A percentile compares a stretch with the other conserved stretches of the same genome.
Evolutionary conservation across 129 eudicot genomes (phyloP).

Genomic region (Gnaphalium uliginosum): DNA sequence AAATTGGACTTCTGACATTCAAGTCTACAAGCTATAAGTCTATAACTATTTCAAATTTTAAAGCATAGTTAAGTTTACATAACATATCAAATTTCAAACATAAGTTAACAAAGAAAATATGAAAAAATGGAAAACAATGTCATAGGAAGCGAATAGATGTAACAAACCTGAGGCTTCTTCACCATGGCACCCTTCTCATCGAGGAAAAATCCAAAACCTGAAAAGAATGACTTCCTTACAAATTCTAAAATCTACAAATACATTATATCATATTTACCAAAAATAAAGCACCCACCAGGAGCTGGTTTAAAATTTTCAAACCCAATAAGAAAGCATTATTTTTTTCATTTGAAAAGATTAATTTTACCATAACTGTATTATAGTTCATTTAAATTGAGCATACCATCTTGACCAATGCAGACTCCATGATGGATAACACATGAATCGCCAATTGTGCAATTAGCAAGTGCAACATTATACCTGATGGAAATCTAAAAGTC

Average conservation of each 20-base stretch:
- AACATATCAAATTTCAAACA: slow-evolving; percentile 1
- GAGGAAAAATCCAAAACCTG: slow-evolving; percentile 87
- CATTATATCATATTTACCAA: neutral
- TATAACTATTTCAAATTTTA: neutral
- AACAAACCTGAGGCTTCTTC: slow-evolving; percentile 87
- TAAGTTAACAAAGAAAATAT: neutral
- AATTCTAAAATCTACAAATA: neutral
- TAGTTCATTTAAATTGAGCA: neutral
- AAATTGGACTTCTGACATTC: neutral
- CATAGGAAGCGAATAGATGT: slow-evolving; percentile 1
- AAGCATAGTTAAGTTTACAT: neutral
- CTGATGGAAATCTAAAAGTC: slow-evolving; percentile 37
- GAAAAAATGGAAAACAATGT: slow-evolving; percentile 8
- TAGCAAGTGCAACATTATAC: slow-evolving; percentile 81
- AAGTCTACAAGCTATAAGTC: neutral
- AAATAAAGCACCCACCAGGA: neutral
- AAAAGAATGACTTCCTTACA: slow-evolving; percentile 15
- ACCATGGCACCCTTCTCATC: slow-evolving; percentile 65
- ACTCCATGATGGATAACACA: slow-evolving; percentile 83
- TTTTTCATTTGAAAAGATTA: neutral
- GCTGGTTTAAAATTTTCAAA: neutral
- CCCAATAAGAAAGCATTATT: neutral
- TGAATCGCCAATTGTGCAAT: slow-evolving; percentile 79
- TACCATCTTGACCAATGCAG: slow-evolving; percentile 97
- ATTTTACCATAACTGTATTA: neutral